Evolutionary conservation across 352 stramenopile species (phyloP).

Genomic region (Hyaloperonospora brassicae): DNA sequence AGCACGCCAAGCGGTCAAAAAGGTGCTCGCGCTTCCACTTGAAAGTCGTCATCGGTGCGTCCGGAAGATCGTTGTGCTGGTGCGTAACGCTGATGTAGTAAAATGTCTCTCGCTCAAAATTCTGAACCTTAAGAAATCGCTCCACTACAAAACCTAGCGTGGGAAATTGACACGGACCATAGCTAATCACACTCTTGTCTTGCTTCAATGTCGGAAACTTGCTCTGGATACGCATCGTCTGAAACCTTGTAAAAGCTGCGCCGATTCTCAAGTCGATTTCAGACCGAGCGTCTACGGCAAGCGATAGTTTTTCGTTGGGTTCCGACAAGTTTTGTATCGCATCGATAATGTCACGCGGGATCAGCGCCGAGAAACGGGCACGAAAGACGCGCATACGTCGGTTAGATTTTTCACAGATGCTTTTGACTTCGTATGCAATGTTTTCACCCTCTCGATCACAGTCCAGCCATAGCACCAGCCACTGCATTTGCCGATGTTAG

Average conservation of each 20-base stretch:
- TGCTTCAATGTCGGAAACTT: slow-evolving; percentile 65
- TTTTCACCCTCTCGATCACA: slow-evolving; percentile 99
- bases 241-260: slow-evolving; percentile 92
- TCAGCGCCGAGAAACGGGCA: slow-evolving; percentile 91
- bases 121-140: slow-evolving; percentile 90
- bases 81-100: slow-evolving; percentile 91
- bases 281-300: slow-evolving; percentile 86
- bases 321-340: slow-evolving; percentile 75
- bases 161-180: slow-evolving; percentile 99
- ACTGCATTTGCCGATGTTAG: slow-evolving; percentile 28
- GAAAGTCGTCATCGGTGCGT: slow-evolving; percentile 83
- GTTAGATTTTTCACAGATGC: slow-evolving; percentile 78
- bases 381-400: slow-evolving; percentile 70
- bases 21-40: slow-evolving; percentile 92
- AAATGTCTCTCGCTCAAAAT: slow-evolving; percentile 95
- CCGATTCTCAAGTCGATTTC: slow-evolving; percentile 94
- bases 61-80: slow-evolving; percentile 34
- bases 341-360: slow-evolving; percentile 85
- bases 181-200: slow-evolving; percentile 91
- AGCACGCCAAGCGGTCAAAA: slow-evolving; percentile 91
- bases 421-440: slow-evolving; percentile 96
- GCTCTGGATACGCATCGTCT: slow-evolving; percentile 89
- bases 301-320: slow-evolving; percentile 76
- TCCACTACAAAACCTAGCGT: slow-evolving; percentile 97
- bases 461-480: slow-evolving; percentile 97